A percentile compares a stretch with the other conserved stretches of the same genome.
phyloP scores from a whole-genome alignment of 2,329 filamentous ascomycete species.

The Catunica adiposa region DNA sequence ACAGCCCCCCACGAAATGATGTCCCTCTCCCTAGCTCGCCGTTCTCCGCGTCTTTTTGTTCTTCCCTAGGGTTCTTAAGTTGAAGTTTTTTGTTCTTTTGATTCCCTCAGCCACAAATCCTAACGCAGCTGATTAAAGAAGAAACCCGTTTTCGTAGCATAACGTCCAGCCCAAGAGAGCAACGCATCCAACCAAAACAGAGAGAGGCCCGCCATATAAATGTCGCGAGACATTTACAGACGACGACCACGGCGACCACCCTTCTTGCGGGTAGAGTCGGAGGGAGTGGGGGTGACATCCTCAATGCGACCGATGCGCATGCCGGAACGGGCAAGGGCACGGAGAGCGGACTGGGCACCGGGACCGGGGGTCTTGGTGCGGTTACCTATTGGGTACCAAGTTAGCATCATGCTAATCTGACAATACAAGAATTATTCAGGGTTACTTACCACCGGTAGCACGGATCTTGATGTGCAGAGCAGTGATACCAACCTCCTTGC shows the following conservation, averaged over 20 bases:
- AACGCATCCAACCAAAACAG: constrained; percentile 15
- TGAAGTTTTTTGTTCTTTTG: constrained; percentile 15
- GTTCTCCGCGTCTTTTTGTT: constrained; percentile 15
- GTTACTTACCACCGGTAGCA: constrained; percentile 75
- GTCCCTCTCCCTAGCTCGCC: constrained; percentile 6
- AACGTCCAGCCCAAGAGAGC: constrained; percentile 13
- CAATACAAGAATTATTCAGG: neutral
- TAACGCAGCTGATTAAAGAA: constrained; percentile 15
- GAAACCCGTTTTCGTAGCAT: constrained; percentile 15
- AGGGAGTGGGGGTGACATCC: constrained; percentile 97
- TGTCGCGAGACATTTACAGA: constrained; percentile 50
- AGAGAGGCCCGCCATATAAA: constrained; percentile 8
- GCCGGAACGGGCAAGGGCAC: constrained; percentile 93
- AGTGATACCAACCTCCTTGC: constrained; percentile 58
- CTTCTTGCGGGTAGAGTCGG: constrained; percentile 98
- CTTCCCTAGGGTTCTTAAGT: constrained; percentile 14
- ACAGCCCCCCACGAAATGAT: neutral
- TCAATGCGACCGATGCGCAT: constrained; percentile 99
- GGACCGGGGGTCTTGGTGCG: constrained; percentile 99
- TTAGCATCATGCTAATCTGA: constrained; percentile 6
- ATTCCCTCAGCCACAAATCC: constrained; percentile 15
- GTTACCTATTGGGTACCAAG: constrained; percentile 45
- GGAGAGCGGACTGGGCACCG: constrained; percentile 97
- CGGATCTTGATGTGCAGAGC: constrained; percentile 99
- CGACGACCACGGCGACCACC: constrained; percentile 99